phyloP scores from a whole-genome alignment of 2,329 filamentous ascomycete species.

The Fonsecaea pugnacius region DNA sequence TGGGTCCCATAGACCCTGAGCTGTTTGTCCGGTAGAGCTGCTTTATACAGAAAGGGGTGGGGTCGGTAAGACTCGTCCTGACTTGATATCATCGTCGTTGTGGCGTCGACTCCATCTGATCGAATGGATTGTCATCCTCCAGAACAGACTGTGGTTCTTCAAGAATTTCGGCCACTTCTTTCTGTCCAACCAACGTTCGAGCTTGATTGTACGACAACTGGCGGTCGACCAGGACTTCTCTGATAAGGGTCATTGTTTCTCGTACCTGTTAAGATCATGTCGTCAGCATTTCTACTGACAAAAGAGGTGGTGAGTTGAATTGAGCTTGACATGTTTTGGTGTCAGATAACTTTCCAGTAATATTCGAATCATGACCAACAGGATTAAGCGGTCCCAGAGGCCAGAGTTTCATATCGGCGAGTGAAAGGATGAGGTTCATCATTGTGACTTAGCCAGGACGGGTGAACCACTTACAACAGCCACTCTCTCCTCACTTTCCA shows the following conservation, averaged over 20 bases:
- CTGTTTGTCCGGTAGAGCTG: not conserved
- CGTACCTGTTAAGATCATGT: conserved; percentile 17
- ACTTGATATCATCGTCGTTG: not conserved
- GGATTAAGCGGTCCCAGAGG: conserved; percentile 39
- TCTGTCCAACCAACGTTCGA: conserved; percentile 17
- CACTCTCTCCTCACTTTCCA: conserved; percentile 68
- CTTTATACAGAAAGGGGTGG: not conserved
- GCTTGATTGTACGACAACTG: conserved; percentile 32
- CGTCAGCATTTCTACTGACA: conserved; percentile 7
- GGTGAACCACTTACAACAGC: conserved; percentile 61
- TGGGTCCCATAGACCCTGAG: not conserved
- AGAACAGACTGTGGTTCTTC: not conserved
- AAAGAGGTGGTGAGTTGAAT: not conserved
- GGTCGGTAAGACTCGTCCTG: not conserved
- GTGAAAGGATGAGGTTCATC: conserved; percentile 40
- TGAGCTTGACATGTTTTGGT: not conserved
- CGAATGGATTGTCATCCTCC: not conserved
- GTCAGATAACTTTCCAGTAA: conserved; percentile 35
- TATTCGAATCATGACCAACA: conserved; percentile 36
- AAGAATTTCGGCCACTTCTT: conserved; percentile 17
- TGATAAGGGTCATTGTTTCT: conserved; percentile 26
- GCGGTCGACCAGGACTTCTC: conserved; percentile 29
- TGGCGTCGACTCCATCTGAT: not conserved
- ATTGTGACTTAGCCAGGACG: conserved; percentile 14
- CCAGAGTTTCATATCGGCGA: conserved; percentile 41